phyloP scores from a whole-genome alignment of 805 yeast genomes.

The Zygosaccharomyces gambellarensis region DNA sequence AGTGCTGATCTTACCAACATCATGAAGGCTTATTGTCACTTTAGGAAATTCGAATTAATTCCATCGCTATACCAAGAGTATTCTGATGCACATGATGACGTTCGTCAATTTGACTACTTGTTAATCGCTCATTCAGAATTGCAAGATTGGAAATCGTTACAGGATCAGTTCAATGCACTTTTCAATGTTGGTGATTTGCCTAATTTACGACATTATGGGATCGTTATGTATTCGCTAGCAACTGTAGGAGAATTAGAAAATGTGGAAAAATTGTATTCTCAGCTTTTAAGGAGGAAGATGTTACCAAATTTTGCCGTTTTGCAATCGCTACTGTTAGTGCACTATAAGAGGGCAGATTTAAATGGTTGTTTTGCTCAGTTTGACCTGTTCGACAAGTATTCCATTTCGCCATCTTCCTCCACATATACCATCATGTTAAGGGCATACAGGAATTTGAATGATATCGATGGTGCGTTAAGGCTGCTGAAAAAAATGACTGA shows the following conservation, averaged over 20 bases:
- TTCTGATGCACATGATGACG: slow-evolving; percentile 41
- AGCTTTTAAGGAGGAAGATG: slow-evolving; percentile 43
- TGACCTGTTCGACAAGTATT: slow-evolving; percentile 29
- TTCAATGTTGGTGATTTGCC: slow-evolving; percentile 54
- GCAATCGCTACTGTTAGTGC: slow-evolving; percentile 26
- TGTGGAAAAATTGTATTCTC: slow-evolving; percentile 47
- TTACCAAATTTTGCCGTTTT: slow-evolving; percentile 39
- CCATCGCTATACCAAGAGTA: slow-evolving; percentile 35
- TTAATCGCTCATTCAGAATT: slow-evolving; percentile 43
- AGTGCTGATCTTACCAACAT: slow-evolving; percentile 24
- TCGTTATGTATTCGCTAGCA: slow-evolving; percentile 59
- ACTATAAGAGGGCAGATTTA: slow-evolving; percentile 24
- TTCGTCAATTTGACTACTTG: slow-evolving; percentile 44
- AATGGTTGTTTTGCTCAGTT: slow-evolving; percentile 28
- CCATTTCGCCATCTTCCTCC: slow-evolving; percentile 24
- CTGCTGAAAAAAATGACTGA: slow-evolving; percentile 29
- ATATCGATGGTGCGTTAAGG: slow-evolving; percentile 32
- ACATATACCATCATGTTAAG: slow-evolving; percentile 29
- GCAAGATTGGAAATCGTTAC: slow-evolving; percentile 52
- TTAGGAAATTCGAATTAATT: slow-evolving; percentile 23
- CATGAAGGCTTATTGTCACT: slow-evolving; percentile 22
- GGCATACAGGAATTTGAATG: slow-evolving; percentile 23
- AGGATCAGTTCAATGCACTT: slow-evolving; percentile 50
- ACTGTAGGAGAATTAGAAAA: slow-evolving; percentile 43
- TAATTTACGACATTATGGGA: slow-evolving; percentile 49